A percentile compares a stretch with the other conserved stretches of the same genome.
These are phyloP conservation scores for Starmerella davenportii DNA, from an alignment of 805 yeast genomes.

Conservation along the genomic window DNA sequence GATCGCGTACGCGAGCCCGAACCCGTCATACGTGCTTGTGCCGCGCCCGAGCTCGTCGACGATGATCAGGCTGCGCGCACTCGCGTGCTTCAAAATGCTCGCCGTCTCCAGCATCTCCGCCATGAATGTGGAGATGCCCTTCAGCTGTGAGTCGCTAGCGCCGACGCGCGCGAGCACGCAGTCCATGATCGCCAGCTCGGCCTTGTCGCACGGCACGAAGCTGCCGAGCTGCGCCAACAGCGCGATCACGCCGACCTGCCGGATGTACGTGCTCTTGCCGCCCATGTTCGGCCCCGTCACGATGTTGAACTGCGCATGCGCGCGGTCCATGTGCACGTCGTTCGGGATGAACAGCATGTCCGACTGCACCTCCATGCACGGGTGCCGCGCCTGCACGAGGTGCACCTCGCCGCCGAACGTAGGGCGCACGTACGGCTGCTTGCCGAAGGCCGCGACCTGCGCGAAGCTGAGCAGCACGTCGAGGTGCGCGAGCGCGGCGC, in stretches of 20 bases:
- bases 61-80: slow-evolving; percentile 60
- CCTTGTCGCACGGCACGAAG: slow-evolving; percentile 56
- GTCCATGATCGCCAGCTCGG: slow-evolving; percentile 72
- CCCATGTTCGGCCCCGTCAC: slow-evolving; percentile 88
- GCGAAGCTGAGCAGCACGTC: slow-evolving; percentile 82
- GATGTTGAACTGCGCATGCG: slow-evolving; percentile 48
- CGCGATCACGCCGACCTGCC: slow-evolving; percentile 52
- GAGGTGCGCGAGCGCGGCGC: slow-evolving; percentile 46
- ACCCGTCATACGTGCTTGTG: slow-evolving; percentile 86
- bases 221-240: slow-evolving; percentile 67
- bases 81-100: slow-evolving; percentile 63
- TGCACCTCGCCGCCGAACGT: slow-evolving; percentile 35
- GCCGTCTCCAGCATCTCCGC: slow-evolving; percentile 94
- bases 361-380: slow-evolving; percentile 84
- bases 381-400: slow-evolving; percentile 73
- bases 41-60: slow-evolving; percentile 95
- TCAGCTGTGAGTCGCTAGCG: slow-evolving; percentile 92
- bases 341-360: slow-evolving; percentile 81
- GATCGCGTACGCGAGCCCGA: slow-evolving; percentile 94
- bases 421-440: slow-evolving; percentile 66
- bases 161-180: slow-evolving; percentile 94
- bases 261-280: slow-evolving; percentile 66
- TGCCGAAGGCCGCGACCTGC: slow-evolving; percentile 64
- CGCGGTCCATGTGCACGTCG: slow-evolving; percentile 52
- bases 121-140: slow-evolving; percentile 92